Conservation (phyloP, 345 rosid species). For the Melastoma malabathricum region DNA sequence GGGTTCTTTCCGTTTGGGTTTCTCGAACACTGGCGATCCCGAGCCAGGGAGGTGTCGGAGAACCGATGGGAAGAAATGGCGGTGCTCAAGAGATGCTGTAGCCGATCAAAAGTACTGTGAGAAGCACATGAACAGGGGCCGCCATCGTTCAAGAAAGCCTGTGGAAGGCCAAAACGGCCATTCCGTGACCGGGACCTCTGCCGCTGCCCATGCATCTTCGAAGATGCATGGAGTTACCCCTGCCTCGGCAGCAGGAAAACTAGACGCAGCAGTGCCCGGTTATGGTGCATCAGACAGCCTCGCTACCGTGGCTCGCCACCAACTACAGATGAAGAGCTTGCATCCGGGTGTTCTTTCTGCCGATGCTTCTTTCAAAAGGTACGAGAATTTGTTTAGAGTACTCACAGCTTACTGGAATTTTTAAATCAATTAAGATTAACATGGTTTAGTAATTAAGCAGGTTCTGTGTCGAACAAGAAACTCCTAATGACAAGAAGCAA, state of each 20-base stretch:
- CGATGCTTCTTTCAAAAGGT: constrained; percentile 5
- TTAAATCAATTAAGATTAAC: not conserved
- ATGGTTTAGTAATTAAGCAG: constrained; percentile 13
- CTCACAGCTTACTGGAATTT: not conserved
- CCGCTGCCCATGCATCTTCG: constrained; percentile 14
- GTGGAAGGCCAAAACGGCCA: constrained; percentile 96
- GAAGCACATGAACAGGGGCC: constrained; percentile 95
- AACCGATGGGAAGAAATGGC: constrained; percentile 99
- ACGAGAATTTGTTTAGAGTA: not conserved
- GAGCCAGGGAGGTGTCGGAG: constrained; percentile 96
- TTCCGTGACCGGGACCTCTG: constrained; percentile 33
- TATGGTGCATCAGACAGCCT: constrained; percentile 27
- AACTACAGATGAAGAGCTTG: constrained; percentile 36
- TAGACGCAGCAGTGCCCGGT: constrained; percentile 19
- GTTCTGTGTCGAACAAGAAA: constrained; percentile 24
- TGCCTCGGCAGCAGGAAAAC: constrained; percentile 4
- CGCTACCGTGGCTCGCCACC: constrained; percentile 14
- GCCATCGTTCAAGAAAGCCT: constrained; percentile 99
- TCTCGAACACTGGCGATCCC: constrained; percentile 65
- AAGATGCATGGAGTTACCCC: constrained; percentile 16
- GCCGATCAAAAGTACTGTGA: constrained; percentile 93
- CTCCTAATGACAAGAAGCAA: constrained; percentile 16
- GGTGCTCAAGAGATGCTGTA: constrained; percentile 92
- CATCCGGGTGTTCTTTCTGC: constrained; percentile 17
- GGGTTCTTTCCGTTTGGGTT: constrained; percentile 79